A percentile compares a stretch with the other conserved stretches of the same genome.
These are phyloP conservation scores for Dissophora globulifera DNA, from an alignment of 192 early-diverging fungal species.

Conservation along the genomic window DNA sequence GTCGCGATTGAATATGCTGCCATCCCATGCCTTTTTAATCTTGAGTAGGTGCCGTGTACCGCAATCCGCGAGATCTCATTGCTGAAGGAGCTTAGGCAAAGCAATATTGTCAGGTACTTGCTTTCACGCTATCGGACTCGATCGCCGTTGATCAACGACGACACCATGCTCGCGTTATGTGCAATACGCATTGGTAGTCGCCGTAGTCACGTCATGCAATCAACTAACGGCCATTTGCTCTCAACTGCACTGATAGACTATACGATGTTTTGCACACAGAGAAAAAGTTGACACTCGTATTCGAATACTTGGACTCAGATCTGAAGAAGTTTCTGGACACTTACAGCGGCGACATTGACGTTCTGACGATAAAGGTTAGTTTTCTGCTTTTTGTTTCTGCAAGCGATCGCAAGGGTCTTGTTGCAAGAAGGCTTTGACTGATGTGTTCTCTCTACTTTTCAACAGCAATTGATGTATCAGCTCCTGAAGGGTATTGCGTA, in stretches of 20 bases:
- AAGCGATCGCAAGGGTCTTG: neutral
- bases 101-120: slow-evolving; percentile 87
- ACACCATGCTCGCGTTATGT: no score
- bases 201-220: no score
- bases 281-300: slow-evolving; percentile 97
- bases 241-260: slow-evolving; percentile 61
- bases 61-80: slow-evolving; percentile 90
- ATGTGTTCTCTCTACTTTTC: neutral
- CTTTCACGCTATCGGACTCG: no score
- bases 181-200: no score
- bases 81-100: slow-evolving; percentile 84
- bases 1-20: no score
- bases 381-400: no score
- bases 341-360: slow-evolving; percentile 83
- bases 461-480: slow-evolving; percentile 98
- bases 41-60: slow-evolving; percentile 79
- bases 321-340: slow-evolving; percentile 98
- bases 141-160: no score
- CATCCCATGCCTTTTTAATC: neutral
- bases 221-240: neutral
- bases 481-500: slow-evolving; percentile 94
- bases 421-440: no score
- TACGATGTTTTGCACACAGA: slow-evolving; percentile 98
- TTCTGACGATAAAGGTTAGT: slow-evolving; percentile 82
- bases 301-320: slow-evolving; percentile 98